Percentiles rank a stretch among this genome's conserved stretches.
phyloP scores from a whole-genome alignment of 805 yeast species.

The Metschnikowia matae region DNA sequence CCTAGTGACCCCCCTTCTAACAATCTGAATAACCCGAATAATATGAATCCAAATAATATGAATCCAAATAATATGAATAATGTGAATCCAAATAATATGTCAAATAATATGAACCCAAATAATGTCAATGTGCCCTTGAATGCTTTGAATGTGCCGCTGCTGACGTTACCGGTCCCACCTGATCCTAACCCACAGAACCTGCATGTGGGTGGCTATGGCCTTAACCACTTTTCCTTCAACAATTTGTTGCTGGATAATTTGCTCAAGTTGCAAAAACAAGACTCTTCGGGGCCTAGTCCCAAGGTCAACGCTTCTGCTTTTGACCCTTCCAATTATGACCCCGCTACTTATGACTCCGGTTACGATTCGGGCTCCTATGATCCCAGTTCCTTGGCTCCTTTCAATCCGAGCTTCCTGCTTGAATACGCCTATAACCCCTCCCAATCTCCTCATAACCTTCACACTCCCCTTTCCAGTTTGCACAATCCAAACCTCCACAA shows the following conservation, averaged over 20 bases:
- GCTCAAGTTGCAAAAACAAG: conserved; percentile 5
- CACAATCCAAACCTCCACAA: not conserved
- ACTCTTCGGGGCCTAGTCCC: not conserved
- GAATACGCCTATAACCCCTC: not conserved
- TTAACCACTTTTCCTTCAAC: conserved; percentile 4
- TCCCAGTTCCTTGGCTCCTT: not conserved
- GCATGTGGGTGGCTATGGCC: not conserved
- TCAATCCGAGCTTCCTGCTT: not conserved
- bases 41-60: too few relatives aligned
- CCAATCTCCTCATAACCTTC: not conserved
- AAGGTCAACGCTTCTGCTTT: not conserved
- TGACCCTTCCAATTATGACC: not conserved
- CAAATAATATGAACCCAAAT: too few relatives aligned
- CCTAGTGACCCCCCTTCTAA: not conserved
- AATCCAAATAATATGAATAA: too few relatives aligned
- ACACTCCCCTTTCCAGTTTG: not conserved
- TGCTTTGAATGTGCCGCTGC: not conserved
- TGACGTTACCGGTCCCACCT: not conserved
- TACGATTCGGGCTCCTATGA: not conserved
- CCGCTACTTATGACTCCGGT: not conserved
- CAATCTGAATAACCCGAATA: too few relatives aligned
- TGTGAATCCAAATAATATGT: too few relatives aligned
- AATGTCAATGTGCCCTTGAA: too few relatives aligned
- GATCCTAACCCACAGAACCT: not conserved
- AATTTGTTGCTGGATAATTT: conserved; percentile 7